Conservation (phyloP, 768 basidiomycete genomes). For the Jaapia argillacea region DNA sequence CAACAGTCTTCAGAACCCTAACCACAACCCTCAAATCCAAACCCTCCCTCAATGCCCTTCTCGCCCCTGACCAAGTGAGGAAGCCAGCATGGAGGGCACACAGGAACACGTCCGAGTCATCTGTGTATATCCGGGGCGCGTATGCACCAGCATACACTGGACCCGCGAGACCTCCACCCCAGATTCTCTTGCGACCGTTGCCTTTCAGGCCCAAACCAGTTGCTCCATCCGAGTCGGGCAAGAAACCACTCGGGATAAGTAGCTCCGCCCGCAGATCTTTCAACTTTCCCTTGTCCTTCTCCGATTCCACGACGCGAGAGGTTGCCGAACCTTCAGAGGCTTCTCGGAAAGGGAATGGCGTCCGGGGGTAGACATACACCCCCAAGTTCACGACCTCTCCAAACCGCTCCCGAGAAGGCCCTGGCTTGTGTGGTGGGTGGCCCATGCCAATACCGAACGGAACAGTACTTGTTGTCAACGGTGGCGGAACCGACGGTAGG, state of each 20-base stretch:
- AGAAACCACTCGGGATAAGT: slow-evolving; percentile 46
- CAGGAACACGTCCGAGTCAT: slow-evolving; percentile 64
- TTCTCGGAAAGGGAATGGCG: slow-evolving; percentile 44
- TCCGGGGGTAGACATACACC: slow-evolving; percentile 44
- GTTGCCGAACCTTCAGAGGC: slow-evolving; percentile 8
- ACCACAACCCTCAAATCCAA: slow-evolving; percentile 32
- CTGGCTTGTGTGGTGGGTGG: too few species aligned
- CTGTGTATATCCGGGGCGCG: slow-evolving; percentile 49
- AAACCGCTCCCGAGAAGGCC: too few species aligned
- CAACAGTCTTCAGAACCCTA: slow-evolving; percentile 25
- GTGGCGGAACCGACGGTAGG: too few species aligned
- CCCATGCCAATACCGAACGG: too few species aligned
- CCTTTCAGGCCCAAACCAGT: slow-evolving; percentile 20
- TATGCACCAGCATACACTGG: slow-evolving; percentile 7
- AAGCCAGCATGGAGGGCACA: slow-evolving; percentile 61
- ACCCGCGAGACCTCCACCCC: slow-evolving; percentile 6
- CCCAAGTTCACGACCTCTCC: slow-evolving; percentile 29
- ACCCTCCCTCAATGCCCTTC: slow-evolving; percentile 25
- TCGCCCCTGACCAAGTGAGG: slow-evolving; percentile 31
- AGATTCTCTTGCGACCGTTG: not conserved
- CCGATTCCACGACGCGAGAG: not conserved
- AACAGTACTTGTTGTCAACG: too few species aligned
- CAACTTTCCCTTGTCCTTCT: not conserved
- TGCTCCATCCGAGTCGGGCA: slow-evolving; percentile 41
- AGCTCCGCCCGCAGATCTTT: slow-evolving; percentile 31